Percentiles rank a stretch among this genome's conserved stretches.
phyloP scores from a whole-genome alignment of 176 grass and related monocot species.

The Oryza glumipatula region DNA sequence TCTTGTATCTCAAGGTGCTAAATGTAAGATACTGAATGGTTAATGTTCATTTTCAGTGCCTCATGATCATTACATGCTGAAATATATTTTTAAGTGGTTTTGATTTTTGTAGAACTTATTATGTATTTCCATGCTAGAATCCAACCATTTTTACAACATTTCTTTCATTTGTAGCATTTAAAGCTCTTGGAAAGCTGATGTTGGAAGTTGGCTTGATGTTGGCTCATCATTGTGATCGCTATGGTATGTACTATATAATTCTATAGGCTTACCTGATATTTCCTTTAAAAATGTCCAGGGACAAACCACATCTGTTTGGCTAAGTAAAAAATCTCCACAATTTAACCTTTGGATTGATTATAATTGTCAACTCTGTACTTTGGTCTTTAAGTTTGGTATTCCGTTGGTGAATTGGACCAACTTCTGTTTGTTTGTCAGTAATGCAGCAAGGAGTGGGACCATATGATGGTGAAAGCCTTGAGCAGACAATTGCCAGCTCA shows the following conservation, averaged over 20 bases:
- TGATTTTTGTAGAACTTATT: neutral
- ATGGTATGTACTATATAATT: constrained; percentile 53
- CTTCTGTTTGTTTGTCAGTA: constrained; percentile 39
- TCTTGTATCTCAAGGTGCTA: neutral
- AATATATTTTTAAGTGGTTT: neutral
- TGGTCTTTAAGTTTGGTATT: neutral
- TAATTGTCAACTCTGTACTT: neutral
- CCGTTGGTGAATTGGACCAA: constrained; percentile 9
- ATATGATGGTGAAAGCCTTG: constrained; percentile 60
- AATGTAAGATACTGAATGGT: neutral
- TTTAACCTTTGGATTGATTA: neutral
- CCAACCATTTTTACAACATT: neutral
- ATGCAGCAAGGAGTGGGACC: constrained; percentile 45
- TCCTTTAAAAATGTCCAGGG: neutral
- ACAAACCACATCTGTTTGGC: constrained; percentile 6
- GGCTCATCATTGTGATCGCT: constrained; percentile 88
- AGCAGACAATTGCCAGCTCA: constrained; percentile 72
- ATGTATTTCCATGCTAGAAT: neutral
- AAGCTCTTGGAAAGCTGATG: constrained; percentile 86
- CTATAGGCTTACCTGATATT: neutral
- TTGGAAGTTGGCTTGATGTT: constrained; percentile 89
- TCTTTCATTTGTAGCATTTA: constrained; percentile 63
- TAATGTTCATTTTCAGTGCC: neutral
- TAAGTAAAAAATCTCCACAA: neutral
- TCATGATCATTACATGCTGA: neutral